phyloP scores from a whole-genome alignment of 192 early-diverging fungal genomes.

The Coemansia nantahalensis region DNA sequence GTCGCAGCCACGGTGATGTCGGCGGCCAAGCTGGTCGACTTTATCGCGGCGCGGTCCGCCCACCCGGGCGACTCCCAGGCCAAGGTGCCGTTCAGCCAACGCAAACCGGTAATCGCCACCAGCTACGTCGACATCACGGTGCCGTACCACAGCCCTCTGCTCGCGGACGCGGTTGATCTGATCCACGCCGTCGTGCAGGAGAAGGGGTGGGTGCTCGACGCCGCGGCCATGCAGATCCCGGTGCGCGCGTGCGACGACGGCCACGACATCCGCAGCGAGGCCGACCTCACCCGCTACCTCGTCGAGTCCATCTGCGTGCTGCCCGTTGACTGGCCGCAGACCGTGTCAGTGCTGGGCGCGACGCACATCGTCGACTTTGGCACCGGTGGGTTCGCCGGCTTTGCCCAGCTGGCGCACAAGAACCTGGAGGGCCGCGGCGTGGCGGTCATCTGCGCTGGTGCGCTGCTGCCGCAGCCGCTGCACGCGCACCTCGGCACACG shows the following conservation, averaged over 20 bases:
- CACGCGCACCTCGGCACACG: conserved; percentile 67
- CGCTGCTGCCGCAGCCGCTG: conserved; percentile 3
- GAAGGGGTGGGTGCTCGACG: conserved; percentile 26
- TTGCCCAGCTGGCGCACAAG: conserved; percentile 78
- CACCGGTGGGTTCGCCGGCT: conserved; percentile 78
- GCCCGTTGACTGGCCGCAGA: conserved; percentile 60
- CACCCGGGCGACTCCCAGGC: conserved; percentile 53
- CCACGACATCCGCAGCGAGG: conserved; percentile 64
- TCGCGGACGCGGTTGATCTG: not conserved
- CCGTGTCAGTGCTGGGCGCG: conserved; percentile 52
- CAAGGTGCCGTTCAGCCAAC: conserved; percentile 71
- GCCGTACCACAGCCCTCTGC: conserved; percentile 63
- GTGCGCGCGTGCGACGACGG: conserved; percentile 82
- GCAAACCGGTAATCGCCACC: conserved; percentile 74
- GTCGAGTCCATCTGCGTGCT: conserved; percentile 65
- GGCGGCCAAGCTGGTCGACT: conserved; percentile 6
- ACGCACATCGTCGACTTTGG: conserved; percentile 96
- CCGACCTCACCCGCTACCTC: conserved; percentile 63
- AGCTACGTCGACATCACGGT: conserved; percentile 82
- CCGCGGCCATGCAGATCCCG: conserved; percentile 40
- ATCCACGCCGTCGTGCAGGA: conserved; percentile 3
- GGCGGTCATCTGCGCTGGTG: conserved; percentile 39
- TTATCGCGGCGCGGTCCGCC: conserved; percentile 7
- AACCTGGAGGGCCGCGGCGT: conserved; percentile 89
- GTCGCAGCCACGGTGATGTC: conserved; percentile 14